Evolutionary conservation across 257 asterid genomes (phyloP).

Genomic region (Rauvolfia tetraphylla): DNA sequence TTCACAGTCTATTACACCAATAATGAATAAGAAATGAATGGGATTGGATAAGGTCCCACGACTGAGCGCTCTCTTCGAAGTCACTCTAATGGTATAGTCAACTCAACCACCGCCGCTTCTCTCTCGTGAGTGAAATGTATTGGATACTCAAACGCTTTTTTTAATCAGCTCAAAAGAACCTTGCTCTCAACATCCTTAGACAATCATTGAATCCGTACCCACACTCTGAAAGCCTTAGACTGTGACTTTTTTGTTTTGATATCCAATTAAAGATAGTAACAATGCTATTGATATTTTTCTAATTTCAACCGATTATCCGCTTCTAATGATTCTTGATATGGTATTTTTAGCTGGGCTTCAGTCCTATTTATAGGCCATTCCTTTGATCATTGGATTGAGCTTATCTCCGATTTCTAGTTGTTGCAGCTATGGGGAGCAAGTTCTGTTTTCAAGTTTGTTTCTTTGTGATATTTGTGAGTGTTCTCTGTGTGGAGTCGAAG

Average conservation of each 20-base stretch:
- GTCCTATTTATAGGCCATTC: not conserved
- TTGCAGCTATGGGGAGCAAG: conserved; percentile 14
- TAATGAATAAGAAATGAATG: not conserved
- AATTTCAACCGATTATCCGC: not conserved
- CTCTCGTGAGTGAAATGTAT: not conserved
- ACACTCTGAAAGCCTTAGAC: not conserved
- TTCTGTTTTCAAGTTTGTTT: conserved; percentile 5
- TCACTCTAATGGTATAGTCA: not conserved
- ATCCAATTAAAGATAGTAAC: not conserved
- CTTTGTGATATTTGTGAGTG: conserved; percentile 30
- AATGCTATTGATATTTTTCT: not conserved
- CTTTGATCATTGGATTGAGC: not conserved
- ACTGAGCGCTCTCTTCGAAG: not conserved
- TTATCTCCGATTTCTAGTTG: not conserved
- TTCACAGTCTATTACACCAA: too few species aligned
- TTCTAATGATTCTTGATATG: not conserved
- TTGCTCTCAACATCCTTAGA: not conserved
- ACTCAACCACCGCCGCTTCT: not conserved
- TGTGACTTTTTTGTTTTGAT: not conserved
- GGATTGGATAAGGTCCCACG: not conserved
- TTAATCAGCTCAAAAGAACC: not conserved
- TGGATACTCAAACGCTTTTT: too few species aligned
- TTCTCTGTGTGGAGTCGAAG: conserved; percentile 46
- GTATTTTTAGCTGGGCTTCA: not conserved
- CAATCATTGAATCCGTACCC: not conserved